Base-by-base conservation (phyloP, 495 filamentous ascomycete species). In the Neurospora sp. region DNA sequence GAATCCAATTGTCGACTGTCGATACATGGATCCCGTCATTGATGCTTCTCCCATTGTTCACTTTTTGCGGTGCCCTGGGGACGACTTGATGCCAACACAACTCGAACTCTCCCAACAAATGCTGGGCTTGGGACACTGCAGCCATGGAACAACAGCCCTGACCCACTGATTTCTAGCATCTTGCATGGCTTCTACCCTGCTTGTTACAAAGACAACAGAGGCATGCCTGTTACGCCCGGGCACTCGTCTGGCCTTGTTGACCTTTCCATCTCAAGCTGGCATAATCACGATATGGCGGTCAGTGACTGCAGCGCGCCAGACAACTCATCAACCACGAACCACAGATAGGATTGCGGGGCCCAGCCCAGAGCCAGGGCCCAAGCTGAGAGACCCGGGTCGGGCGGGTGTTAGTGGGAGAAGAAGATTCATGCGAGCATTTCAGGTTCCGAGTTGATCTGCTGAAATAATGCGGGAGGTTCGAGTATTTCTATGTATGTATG, bases 271-370 rank as follows among this genome's bases (percentile, higher is more conserved):
- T 62, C 31, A 27, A 41, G 38, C 27, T 46, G 71, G 39, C 23
- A 49, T 42, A 73, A 73, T 73, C 46, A 70, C 73, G 27, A 75
- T 78, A 44, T 77, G 71, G 75, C 77, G 73, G 75, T 78, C 77
- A 78, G 42, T 71, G 54, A 73, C 37, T 70, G 60, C 39, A 39
- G 70, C 60, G 27, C 70, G 73, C 73, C 70, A 42, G 54, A 74
- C 46, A 66, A 37, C 70, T 72, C 40, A 49, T 66, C 31, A 66
- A 35, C 54, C 27, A 35, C 54, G 54, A 66, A 66, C 54, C 54
- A 27, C 73, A 38, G 18, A 46, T 27, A 41, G 27, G 8, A 39
- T n/a, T 73, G 37, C 23, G 72, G 72, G 54, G 20, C 38, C 14
- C 23, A 40, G 60, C 16, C 5, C 38, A 62, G 37, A 70, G 39